Base-by-base conservation (phyloP, 768 basidiomycete species). In the Boletus rubroflammeus region DNA sequence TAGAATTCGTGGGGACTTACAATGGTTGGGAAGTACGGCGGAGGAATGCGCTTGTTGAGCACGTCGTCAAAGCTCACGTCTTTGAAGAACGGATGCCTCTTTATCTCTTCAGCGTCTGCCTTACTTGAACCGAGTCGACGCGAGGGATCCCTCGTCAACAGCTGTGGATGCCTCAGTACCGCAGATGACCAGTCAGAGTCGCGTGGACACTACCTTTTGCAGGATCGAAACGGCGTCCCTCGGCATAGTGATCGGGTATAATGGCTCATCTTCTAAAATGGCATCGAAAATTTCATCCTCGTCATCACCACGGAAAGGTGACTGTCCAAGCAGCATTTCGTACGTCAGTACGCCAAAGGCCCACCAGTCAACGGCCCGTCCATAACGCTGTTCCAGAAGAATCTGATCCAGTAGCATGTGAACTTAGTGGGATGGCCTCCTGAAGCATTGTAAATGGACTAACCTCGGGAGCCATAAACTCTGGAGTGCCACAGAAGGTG, bases 251-350 rank as follows among this genome's bases (percentile, higher is more conserved):
- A 99, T 98, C 2, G 97, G 97, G 73, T 98, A 99, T 56, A 99
- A 69, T 26, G 95, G 96, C 69, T 98, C 97, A 66, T 99, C 97
- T 71, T 98, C 97, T 31, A 99, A 74, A 62, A 99, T 98, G 38
- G 97, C 97, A 71, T 99, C 97, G 69, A 98, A 99, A 55, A 99
- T 98, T 78, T 99, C 97, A 67, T 99, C 97, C 71, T 98, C 97
- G 62, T 98, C 97, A 63, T 99, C 97, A 53, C 97, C 97, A 42
- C 95, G 87, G 87, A 99, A 99, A 3, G 97, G 97, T 5, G 97
- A 98, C 74, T 98, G 97, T 43, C 97, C 97, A 25, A 98, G 80
- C 50, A 99, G 74, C 97, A 99, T 99, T 75, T 99, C 97, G 69
- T 99, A 99, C 25, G 90, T 98, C 63, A 99, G 74, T 5, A 99